A percentile compares a stretch with the other conserved stretches of the same genome.
These are phyloP conservation scores for Rhododendron griersonianum DNA, from an alignment of 148 eudicot species.

Conservation along the genomic window DNA sequence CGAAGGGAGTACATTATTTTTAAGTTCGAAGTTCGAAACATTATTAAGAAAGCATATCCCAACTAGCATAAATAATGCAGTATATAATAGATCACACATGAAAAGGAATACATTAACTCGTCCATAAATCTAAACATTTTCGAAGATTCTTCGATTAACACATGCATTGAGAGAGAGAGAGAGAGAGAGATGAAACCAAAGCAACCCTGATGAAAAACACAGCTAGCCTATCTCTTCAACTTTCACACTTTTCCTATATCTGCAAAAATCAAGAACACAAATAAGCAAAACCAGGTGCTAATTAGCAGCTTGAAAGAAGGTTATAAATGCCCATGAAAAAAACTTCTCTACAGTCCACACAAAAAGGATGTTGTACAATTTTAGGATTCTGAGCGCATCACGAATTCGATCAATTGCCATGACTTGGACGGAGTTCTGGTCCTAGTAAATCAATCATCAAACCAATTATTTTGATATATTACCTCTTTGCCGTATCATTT, in stretches of 20 bases:
- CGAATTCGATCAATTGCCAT: too few relatives aligned
- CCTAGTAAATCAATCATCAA: not conserved
- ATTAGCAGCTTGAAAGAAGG: not conserved
- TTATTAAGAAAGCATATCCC: not conserved
- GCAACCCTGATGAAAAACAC: not conserved
- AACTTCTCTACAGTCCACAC: not conserved
- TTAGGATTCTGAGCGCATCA: too few relatives aligned
- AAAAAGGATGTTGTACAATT: not conserved
- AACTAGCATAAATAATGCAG: not conserved
- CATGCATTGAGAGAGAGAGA: not conserved
- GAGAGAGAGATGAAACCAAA: not conserved
- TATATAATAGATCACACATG: not conserved
- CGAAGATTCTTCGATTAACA: not conserved
- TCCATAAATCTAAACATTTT: not conserved
- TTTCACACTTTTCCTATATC: not conserved
- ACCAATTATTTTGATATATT: not conserved
- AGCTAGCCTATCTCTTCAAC: constrained; percentile 11
- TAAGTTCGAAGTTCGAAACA: too few relatives aligned
- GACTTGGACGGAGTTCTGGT: too few relatives aligned
- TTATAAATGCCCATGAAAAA: not conserved
- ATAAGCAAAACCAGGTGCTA: not conserved
- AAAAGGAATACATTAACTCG: not conserved
- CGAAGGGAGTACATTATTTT: too few relatives aligned
- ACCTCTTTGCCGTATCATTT: not conserved
- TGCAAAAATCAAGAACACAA: not conserved